Percentiles rank a stretch among this genome's conserved stretches.
phyloP scores from a whole-genome alignment of 2,329 filamentous ascomycete genomes.

The Scopulariopsis brevicaulis region DNA sequence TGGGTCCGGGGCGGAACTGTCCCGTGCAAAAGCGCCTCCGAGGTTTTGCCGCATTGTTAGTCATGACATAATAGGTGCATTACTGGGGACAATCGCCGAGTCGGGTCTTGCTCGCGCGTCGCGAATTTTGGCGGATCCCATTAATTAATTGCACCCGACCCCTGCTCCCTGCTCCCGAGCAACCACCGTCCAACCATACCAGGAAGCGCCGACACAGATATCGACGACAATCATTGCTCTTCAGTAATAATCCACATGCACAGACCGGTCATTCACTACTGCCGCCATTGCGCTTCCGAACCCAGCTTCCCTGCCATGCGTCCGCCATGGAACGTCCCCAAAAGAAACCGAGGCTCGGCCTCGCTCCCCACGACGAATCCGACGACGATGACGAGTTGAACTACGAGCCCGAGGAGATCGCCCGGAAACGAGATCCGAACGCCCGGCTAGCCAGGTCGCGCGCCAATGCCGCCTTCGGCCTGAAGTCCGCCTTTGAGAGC shows the following conservation, averaged over 20 bases:
- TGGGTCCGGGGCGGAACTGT: not conserved
- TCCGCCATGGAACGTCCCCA: conserved; percentile 41
- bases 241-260: not conserved
- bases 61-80: no score
- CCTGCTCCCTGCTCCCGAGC: not conserved
- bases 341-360: conserved; percentile 49
- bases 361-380: conserved; percentile 19
- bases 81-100: no score
- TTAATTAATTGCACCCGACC: not conserved
- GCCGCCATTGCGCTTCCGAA: not conserved
- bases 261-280: not conserved
- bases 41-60: no score
- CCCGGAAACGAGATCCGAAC: conserved; percentile 36
- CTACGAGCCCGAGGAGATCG: conserved; percentile 33
- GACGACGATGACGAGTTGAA: conserved; percentile 35
- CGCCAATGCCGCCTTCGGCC: conserved; percentile 53
- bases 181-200: not conserved
- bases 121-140: not conserved
- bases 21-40: no score
- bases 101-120: not conserved
- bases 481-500: conserved; percentile 75
- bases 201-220: not conserved
- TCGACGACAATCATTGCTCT: not conserved
- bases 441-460: conserved; percentile 50
- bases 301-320: not conserved